Conservation (phyloP, 345 rosid species). For the Gossypium bickii region DNA sequence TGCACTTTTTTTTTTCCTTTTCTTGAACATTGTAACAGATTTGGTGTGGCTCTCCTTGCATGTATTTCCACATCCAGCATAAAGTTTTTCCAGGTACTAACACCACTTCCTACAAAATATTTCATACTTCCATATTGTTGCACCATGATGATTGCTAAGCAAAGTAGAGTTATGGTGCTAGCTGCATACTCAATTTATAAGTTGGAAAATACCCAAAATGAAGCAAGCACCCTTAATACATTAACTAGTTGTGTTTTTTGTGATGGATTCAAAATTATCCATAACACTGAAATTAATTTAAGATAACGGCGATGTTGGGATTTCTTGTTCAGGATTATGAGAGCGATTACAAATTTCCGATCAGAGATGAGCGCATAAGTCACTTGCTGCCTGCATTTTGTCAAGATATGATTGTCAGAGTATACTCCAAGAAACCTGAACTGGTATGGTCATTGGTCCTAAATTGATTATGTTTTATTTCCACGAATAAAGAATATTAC, state of each 20-base stretch:
- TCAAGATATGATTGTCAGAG: slow-evolving; percentile 52
- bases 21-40: background rate
- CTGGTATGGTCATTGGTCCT: slow-evolving; percentile 34
- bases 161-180: background rate
- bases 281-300: background rate
- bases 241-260: background rate
- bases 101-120: slow-evolving; percentile 12
- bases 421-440: slow-evolving; percentile 49
- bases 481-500: background rate
- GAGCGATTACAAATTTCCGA: slow-evolving; percentile 27
- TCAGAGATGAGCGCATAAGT: slow-evolving; percentile 32
- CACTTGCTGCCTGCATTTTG: slow-evolving; percentile 45
- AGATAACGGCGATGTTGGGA: background rate
- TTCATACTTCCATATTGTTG: background rate
- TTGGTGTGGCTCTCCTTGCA: slow-evolving; percentile 21
- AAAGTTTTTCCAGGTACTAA: slow-evolving; percentile 40
- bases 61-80: slow-evolving; percentile 30
- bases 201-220: background rate
- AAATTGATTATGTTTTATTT: background rate
- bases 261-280: background rate
- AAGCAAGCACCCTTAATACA: background rate
- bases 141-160: background rate
- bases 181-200: background rate
- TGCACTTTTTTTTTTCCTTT: background rate
- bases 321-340: slow-evolving; percentile 38